Conservation (phyloP, 1,139 yeast genomes). For the Sporopachydermia cereana region DNA sequence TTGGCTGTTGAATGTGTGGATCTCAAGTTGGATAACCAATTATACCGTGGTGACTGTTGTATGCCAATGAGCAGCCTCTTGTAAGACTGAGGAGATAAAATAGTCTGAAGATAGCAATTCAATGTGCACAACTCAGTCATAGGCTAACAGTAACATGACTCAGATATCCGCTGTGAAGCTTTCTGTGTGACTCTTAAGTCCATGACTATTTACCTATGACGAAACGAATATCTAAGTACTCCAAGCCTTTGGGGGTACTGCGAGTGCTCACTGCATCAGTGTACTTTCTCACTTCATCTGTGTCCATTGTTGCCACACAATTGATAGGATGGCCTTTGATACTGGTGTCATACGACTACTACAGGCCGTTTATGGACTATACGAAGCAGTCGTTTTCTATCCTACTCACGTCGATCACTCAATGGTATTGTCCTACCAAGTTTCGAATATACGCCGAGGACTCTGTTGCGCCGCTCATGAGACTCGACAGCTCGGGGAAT, state of each 20-base stretch:
- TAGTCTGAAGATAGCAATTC: no score
- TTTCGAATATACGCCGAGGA: constrained; percentile 24
- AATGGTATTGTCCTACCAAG: constrained; percentile 23
- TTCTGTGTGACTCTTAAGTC: no score
- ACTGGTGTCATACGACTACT: constrained; percentile 15
- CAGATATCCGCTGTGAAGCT: no score
- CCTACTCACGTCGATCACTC: constrained; percentile 20
- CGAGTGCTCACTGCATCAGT: background rate
- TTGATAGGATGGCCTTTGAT: constrained; percentile 20
- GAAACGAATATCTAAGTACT: background rate
- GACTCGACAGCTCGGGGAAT: constrained; percentile 12
- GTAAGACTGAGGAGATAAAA: no score
- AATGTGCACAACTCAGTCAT: no score
- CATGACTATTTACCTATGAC: no score
- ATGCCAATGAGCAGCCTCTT: no score
- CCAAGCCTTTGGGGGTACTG: background rate
- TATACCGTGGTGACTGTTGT: no score
- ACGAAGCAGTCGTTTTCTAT: constrained; percentile 28
- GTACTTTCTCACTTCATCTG: constrained; percentile 7
- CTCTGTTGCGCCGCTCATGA: constrained; percentile 18
- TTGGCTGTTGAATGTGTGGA: no score
- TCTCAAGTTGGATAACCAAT: no score
- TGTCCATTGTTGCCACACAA: constrained; percentile 17
- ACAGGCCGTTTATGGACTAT: constrained; percentile 23
- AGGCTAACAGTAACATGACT: no score